Evolutionary conservation across 2,329 filamentous ascomycete genomes (phyloP).

Genomic region (Aspergillus sclerotialis): DNA sequence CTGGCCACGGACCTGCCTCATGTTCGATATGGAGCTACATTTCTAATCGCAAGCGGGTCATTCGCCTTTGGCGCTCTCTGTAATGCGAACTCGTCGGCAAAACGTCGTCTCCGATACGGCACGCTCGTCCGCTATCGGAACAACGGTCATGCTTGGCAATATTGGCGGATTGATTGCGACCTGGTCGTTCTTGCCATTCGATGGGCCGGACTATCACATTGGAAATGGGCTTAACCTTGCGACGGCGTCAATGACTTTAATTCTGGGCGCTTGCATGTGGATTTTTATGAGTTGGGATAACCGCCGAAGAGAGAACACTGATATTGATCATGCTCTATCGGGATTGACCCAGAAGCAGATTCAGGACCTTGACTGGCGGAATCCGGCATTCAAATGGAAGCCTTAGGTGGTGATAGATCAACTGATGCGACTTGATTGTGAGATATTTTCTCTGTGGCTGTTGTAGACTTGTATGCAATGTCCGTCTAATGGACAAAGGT

Average conservation of each 20-base stretch:
- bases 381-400: constrained; percentile 62
- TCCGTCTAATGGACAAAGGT: no score
- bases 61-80: constrained; percentile 59
- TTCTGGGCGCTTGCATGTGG: constrained; percentile 45
- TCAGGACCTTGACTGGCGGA: constrained; percentile 58
- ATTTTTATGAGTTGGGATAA: constrained; percentile 61
- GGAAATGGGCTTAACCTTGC: constrained; percentile 66
- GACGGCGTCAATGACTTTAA: constrained; percentile 49
- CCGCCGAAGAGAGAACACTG: constrained; percentile 46
- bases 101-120: constrained; percentile 67
- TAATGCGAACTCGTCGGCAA: constrained; percentile 62
- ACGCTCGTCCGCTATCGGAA: constrained; percentile 58
- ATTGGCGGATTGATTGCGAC: constrained; percentile 62
- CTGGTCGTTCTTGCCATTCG: constrained; percentile 58
- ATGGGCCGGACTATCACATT: constrained; percentile 60
- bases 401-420: no score
- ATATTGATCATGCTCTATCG: constrained; percentile 50
- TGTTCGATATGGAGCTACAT: constrained; percentile 63
- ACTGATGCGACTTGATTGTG: no score
- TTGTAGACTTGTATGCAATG: no score
- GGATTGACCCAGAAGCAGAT: constrained; percentile 49
- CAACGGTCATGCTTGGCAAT: constrained; percentile 65
- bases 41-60: constrained; percentile 58
- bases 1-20: constrained; percentile 47
- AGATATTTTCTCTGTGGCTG: no score